phyloP scores from a whole-genome alignment of 2,329 filamentous ascomycete genomes.

The Calonectria multiphialidica region DNA sequence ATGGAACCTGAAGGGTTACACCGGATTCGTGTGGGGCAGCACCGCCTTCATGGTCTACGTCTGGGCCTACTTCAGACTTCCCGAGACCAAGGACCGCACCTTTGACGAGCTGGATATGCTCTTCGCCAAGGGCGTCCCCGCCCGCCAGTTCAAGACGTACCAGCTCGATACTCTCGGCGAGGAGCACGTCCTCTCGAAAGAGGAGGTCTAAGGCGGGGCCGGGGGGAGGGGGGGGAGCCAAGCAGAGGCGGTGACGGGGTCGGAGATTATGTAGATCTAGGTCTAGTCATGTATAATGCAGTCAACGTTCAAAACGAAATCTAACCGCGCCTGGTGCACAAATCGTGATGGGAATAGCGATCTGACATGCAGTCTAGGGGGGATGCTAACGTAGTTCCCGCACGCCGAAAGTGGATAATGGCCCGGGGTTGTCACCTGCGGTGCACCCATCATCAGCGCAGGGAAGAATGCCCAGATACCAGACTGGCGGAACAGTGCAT shows the following conservation, averaged over 20 bases:
- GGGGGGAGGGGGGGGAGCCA: background rate
- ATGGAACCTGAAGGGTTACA: constrained; percentile 54
- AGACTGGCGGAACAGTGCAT: background rate
- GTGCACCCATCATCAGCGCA: background rate
- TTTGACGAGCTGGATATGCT: constrained; percentile 54
- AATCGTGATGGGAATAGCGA: background rate
- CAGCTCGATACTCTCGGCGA: constrained; percentile 19
- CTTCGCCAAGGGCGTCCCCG: constrained; percentile 51
- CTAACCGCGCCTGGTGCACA: background rate
- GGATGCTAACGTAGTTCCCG: background rate
- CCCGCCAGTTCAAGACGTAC: constrained; percentile 31
- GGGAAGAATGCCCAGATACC: background rate
- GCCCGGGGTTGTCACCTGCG: background rate
- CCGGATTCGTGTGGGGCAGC: constrained; percentile 51
- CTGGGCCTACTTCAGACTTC: constrained; percentile 60
- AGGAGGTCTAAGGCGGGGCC: background rate
- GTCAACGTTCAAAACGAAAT: background rate
- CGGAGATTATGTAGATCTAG: background rate
- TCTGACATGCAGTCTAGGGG: background rate
- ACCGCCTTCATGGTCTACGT: constrained; percentile 41
- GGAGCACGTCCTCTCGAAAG: background rate
- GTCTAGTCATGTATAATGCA: background rate
- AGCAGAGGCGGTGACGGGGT: background rate
- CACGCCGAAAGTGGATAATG: background rate
- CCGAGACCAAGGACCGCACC: constrained; percentile 54